phyloP scores from a whole-genome alignment of 177 flowering plant species.

The Telopea speciosissima region DNA sequence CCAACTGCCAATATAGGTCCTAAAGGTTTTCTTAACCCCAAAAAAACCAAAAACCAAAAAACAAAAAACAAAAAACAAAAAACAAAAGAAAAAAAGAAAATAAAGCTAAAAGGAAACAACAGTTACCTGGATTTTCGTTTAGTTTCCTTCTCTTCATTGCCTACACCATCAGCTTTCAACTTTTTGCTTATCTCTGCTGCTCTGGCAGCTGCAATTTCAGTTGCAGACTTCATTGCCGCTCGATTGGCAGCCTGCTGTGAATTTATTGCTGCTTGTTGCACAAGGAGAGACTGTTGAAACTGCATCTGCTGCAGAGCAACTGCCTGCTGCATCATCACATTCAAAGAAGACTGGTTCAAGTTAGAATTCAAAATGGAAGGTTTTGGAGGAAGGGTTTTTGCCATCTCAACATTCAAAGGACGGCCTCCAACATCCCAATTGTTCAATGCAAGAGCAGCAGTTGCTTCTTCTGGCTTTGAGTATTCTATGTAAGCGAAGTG shows the following conservation, averaged over 20 bases:
- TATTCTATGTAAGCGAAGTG: conserved; percentile 93
- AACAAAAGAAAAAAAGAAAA: no score
- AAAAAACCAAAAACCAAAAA: no score
- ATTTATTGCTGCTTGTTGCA: conserved; percentile 80
- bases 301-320: conserved; percentile 99
- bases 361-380: conserved; percentile 38
- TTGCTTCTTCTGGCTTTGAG: conserved; percentile 95
- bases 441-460: conserved; percentile 81
- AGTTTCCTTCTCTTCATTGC: conserved; percentile 42
- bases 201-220: conserved; percentile 91
- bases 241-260: conserved; percentile 93
- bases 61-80: no score
- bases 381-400: conserved; percentile 83
- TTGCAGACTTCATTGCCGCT: conserved; percentile 96
- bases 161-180: conserved; percentile 76
- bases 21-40: no score
- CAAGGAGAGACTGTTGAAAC: conserved; percentile 89
- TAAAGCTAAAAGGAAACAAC: not conserved
- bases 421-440: conserved; percentile 97
- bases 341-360: conserved; percentile 60
- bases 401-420: conserved; percentile 97
- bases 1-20: not conserved
- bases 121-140: conserved; percentile 56
- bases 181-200: conserved; percentile 94
- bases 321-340: conserved; percentile 96